Evolutionary conservation across 495 filamentous ascomycete species (phyloP), one percentile per base, ranked within the genome.

Genomic region (Neurospora sublineolata): DNA sequence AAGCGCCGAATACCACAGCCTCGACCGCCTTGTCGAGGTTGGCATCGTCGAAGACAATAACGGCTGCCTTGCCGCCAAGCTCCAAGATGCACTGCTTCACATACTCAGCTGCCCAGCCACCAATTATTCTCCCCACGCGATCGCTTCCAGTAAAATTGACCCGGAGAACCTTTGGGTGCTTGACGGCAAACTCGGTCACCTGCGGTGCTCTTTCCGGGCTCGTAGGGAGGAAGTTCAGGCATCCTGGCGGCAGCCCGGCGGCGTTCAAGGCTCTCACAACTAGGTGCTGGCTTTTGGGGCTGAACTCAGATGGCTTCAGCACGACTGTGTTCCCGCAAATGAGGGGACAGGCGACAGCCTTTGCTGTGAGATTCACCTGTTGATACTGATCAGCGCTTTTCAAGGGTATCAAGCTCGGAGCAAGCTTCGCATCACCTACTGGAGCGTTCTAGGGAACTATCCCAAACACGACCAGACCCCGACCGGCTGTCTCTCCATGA

Each of bases 311-410:
- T 18, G 90, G 90, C 79, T 94, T 95, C 11, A 94, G 80, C 20
- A 95, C 85, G 33, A 87, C 84, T 2, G 91, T 93, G 77, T 93
- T 94, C n/a, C 92, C 92, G 4, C 87, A 88, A 18, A 91, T 91
- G 39, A 95, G 80, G 4, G 92, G 88, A 60, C 85, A 88, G 20
- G 87, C 81, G 42, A 92, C 79, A 1, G 90, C 83, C 68, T 89
- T 87, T 10, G 85, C 81, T 10, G 87, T 87, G 18, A 92, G 84
- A 68, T 89, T 87, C 44, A 82, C 86, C 70, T 87, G 84, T 0
- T 82, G 39, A n/a, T 68, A 42, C 40, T 42, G 16, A 14, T 42
- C 40, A 42, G 40, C 40, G 40, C 40, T n/a, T 42, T n/a, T 5
- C 40, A 16, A n/a, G 40, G 40, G 18, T 18, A 42, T n/a, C 40